These are phyloP conservation scores for Neohortaea acidophila DNA, from an alignment of 495 filamentous ascomycete species.

Conservation along the genomic window DNA sequence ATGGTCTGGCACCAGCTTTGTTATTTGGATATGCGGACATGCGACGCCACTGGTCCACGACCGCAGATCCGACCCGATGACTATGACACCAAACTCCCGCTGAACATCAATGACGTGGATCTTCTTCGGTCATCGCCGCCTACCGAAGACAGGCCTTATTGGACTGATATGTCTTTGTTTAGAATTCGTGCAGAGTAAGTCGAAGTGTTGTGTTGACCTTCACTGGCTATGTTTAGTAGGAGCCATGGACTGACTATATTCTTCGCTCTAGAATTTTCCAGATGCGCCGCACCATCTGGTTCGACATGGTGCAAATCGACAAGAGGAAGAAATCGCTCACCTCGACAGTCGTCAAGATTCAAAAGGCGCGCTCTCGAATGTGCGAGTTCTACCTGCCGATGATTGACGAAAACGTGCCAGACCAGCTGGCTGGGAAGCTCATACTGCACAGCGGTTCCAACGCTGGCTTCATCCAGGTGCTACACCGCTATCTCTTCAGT, in stretches of 20 bases:
- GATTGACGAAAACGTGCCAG: constrained; percentile 39
- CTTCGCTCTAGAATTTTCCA: too few species aligned
- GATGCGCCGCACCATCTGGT: constrained; percentile 51
- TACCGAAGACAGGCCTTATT: constrained; percentile 34
- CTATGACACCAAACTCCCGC: constrained; percentile 50
- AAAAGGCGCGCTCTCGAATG: constrained; percentile 44
- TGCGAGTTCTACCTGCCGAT: constrained; percentile 43
- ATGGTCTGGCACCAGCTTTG: constrained; percentile 62
- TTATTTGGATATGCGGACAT: constrained; percentile 60
- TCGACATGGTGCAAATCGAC: constrained; percentile 46
- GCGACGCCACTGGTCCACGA: constrained; percentile 58
- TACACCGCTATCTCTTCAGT: constrained; percentile 40
- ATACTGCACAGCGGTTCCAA: constrained; percentile 47
- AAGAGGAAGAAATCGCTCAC: constrained; percentile 41
- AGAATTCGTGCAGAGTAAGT: constrained; percentile 56
- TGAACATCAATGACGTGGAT: constrained; percentile 51
- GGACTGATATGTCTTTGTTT: constrained; percentile 51
- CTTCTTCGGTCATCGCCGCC: constrained; percentile 29
- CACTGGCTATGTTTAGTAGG: too few species aligned
- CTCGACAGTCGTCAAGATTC: constrained; percentile 42
- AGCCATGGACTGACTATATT: too few species aligned
- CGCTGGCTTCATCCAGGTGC: constrained; percentile 46
- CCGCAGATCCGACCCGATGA: constrained; percentile 53
- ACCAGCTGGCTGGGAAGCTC: constrained; percentile 43
- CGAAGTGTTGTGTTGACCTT: too few species aligned